Base-by-base conservation (phyloP, 2,329 filamentous ascomycete genomes). In the Erysiphe pulchra region DNA sequence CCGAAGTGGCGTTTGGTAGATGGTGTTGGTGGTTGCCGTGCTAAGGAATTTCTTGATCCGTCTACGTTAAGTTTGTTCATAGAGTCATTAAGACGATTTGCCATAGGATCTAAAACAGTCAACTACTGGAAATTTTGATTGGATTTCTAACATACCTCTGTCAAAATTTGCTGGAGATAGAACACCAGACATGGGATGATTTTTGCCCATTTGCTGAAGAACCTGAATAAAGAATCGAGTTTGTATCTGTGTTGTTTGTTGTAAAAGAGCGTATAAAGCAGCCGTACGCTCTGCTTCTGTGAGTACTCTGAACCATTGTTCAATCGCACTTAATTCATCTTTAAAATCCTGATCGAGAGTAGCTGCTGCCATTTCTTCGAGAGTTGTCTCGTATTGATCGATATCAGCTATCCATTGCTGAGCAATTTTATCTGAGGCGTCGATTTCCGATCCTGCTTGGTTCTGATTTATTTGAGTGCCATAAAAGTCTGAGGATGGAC, bases 301-400 rank as follows among this genome's bases (percentile, higher is more conserved):
- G 52, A 98, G 68, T 46, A 98, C 90, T 50, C 86, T 80, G 63
- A 98, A 98, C 90, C 90, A 98, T 67, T 98, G 90, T 65, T 98
- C 90, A 58, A 98, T 98, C 54, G 90, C 90, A 60, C 85, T 94
- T 49, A 98, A 73, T 63, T 98, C 90, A 63, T 95, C 90, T 66
- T 98, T 98, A 69, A 98, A 98, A 60, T 98, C 90, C 66, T 98
- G 90, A 60, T 98, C 90, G 46, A 95, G 68, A n/a, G 90, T 95
- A 28, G 90, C 90, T 31, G 87, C 86, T 39, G 90, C 90, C 90
- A 98, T 98, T 61, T 98, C 90, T 63, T 95, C 90, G 57, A 98
- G 64, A 1, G 90, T 98, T n/a, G 78, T 92, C 68, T 98, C 90
- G 57, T 94, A 94, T 62, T 95, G 87, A 60, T 98, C 90, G 54